phyloP scores from a whole-genome alignment of 768 basidiomycete genomes.

The Naematelia encephala region DNA sequence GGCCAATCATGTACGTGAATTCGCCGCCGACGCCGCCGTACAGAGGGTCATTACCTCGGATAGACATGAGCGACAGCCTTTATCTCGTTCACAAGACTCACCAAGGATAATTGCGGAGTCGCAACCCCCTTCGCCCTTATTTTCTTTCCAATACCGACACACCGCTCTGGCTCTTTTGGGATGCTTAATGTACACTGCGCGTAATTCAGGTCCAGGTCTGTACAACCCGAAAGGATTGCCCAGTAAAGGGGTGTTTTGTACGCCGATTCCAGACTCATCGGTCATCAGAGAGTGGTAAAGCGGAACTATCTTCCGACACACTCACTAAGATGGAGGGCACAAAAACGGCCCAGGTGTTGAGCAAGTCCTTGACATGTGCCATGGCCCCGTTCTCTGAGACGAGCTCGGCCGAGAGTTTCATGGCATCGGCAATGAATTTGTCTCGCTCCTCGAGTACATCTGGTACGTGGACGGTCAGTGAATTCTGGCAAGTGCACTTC shows the following conservation, averaged over 20 bases:
- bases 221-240: constrained; percentile 44
- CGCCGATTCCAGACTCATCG: too few species aligned
- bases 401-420: constrained; percentile 35
- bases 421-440: constrained; percentile 42
- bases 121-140: constrained; percentile 33
- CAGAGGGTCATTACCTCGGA: constrained; percentile 41
- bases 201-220: constrained; percentile 43
- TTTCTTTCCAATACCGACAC: constrained; percentile 35
- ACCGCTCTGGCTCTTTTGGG: constrained; percentile 36
- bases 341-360: constrained; percentile 47
- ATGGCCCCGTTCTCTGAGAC: constrained; percentile 40
- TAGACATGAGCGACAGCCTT: background rate
- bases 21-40: constrained; percentile 50
- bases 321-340: too few species aligned
- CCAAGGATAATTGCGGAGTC: constrained; percentile 46
- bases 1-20: constrained; percentile 37
- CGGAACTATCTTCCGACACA: too few species aligned
- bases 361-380: constrained; percentile 30
- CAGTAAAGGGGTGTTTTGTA: constrained; percentile 7
- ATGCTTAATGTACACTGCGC: constrained; percentile 41
- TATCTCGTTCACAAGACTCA: background rate
- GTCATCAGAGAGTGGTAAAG: too few species aligned
- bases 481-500: background rate
- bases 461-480: constrained; percentile 10
- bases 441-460: constrained; percentile 34